Conservation (phyloP, 2,329 filamentous ascomycete species). For the Boeremia lycopersici region DNA sequence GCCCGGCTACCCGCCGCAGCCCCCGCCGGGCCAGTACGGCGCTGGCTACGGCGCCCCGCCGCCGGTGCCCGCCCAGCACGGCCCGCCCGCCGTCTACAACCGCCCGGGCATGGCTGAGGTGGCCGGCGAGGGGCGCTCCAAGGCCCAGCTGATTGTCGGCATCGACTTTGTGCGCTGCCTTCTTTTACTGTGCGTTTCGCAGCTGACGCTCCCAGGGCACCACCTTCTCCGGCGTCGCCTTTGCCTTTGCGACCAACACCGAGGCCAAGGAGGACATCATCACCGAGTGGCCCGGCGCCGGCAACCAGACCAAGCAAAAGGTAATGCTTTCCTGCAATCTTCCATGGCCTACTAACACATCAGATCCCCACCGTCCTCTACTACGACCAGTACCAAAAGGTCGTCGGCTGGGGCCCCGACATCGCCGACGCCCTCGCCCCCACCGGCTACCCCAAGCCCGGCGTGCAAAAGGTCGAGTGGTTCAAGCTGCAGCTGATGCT, state of each 20-base stretch:
- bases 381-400: slow-evolving; percentile 99
- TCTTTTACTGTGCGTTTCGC: slow-evolving; percentile 42
- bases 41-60: slow-evolving; percentile 35
- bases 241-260: slow-evolving; percentile 91
- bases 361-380: slow-evolving; percentile 99
- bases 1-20: slow-evolving; percentile 42
- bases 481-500: slow-evolving; percentile 99
- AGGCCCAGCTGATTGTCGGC: slow-evolving; percentile 96
- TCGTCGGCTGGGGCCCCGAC: slow-evolving; percentile 99
- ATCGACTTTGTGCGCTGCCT: slow-evolving; percentile 82
- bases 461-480: slow-evolving; percentile 99
- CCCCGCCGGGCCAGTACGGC: slow-evolving; percentile 34
- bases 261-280: slow-evolving; percentile 99
- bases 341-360: too few relatives aligned
- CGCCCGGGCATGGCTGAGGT: slow-evolving; percentile 65
- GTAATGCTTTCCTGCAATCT: too few relatives aligned
- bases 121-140: slow-evolving; percentile 85
- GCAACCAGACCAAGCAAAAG: slow-evolving; percentile 99
- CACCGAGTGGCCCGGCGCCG: slow-evolving; percentile 97
- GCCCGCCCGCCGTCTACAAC: slow-evolving; percentile 40
- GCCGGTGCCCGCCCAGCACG: slow-evolving; percentile 38
- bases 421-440: slow-evolving; percentile 96
- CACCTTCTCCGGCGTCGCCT: slow-evolving; percentile 96
- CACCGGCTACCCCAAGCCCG: slow-evolving; percentile 95
- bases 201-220: slow-evolving; percentile 69